A percentile compares a stretch with the other conserved stretches of the same genome.
Conservation (phyloP, 2,329 filamentous ascomycete genomes). For the Periconia sp. region DNA sequence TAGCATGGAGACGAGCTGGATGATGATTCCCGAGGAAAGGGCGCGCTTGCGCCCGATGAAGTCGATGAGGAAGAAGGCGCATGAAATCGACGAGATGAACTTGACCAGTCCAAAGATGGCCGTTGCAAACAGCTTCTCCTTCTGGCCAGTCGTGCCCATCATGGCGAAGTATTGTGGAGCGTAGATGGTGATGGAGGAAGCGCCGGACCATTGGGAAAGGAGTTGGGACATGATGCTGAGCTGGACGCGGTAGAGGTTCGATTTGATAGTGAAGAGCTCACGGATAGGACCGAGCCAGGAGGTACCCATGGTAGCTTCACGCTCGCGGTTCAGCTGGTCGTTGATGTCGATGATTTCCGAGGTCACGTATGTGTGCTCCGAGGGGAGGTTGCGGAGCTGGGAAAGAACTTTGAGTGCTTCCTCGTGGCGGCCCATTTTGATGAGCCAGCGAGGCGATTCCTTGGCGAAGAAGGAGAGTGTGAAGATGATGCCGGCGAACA, state of each 20-base stretch:
- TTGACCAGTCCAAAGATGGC: slow-evolving; percentile 78
- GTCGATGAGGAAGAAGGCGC: slow-evolving; percentile 78
- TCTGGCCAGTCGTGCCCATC: slow-evolving; percentile 67
- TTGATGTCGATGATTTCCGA: slow-evolving; percentile 67
- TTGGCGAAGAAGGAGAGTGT: slow-evolving; percentile 67
- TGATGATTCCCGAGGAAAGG: slow-evolving; percentile 50
- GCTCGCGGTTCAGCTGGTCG: slow-evolving; percentile 66
- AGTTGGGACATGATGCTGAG: slow-evolving; percentile 70
- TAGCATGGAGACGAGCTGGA: slow-evolving; percentile 55
- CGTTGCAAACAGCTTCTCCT: slow-evolving; percentile 71
- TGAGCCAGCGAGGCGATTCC: slow-evolving; percentile 71
- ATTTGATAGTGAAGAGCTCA: slow-evolving; percentile 67
- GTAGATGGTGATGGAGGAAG: slow-evolving; percentile 75
- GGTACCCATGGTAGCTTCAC: slow-evolving; percentile 68
- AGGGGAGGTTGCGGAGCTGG: slow-evolving; percentile 60
- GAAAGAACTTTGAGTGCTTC: slow-evolving; percentile 60
- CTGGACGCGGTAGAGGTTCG: slow-evolving; percentile 73
- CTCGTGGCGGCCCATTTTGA: slow-evolving; percentile 65
- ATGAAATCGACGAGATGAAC: slow-evolving; percentile 65
- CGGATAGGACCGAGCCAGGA: slow-evolving; percentile 66
- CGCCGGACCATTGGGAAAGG: slow-evolving; percentile 73
- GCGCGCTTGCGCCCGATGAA: slow-evolving; percentile 71
- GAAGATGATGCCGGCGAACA: slow-evolving; percentile 74
- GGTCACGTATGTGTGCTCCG: slow-evolving; percentile 62
- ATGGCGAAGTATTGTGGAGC: slow-evolving; percentile 72